Base-by-base conservation (phyloP, 192 early-diverging fungal genomes). In the Backusella australiensis region DNA sequence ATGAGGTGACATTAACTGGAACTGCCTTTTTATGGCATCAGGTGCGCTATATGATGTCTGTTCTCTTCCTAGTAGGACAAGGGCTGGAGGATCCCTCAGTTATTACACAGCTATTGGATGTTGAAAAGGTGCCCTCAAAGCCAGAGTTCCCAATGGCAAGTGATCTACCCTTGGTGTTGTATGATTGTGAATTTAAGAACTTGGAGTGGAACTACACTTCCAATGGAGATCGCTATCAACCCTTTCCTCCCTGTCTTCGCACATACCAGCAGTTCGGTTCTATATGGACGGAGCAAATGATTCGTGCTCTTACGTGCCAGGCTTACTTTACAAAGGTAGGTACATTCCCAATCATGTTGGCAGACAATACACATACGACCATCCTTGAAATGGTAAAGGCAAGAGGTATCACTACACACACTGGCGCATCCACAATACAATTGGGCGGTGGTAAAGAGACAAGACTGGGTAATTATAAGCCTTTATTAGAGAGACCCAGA, bases 1-100 rank as follows among this genome's bases (percentile, higher is more conserved):
- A 90, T 71, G 87, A 90, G 53, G 85, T 97, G 71, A 89, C 91
- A 69, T 88, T 99, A 36, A 87, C 85, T 21, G 97, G 96, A 34
- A 92, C 93, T 6, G 95, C 96, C 26, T 99, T 98, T 74, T 83
- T 98, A 70, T 99, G 96, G 96, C 97, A 99, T 83, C 97, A 98
- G 83, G 96, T 99, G 66, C 92, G 97, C 23, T 97, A 93, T 83
- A 97, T 99, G 94, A 95, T 96, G 91, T 87, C 94, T 1, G 85
- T 98, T 23, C 78, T 99, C 52, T 92, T 97, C 72, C 81, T 94
- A 52, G 90, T 98, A 12, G 97, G 97, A 1, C 90, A 93, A 75
- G 87, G 91, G 4, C 76, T 92, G 19, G 97, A 99, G 76, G 53
- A 82, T 23, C 93, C 94, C 11, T 87, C 81, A 12, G 82, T 98